These are phyloP conservation scores for Ambrosia trifida DNA, from an alignment of 129 eudicot species.

Conservation along the genomic window DNA sequence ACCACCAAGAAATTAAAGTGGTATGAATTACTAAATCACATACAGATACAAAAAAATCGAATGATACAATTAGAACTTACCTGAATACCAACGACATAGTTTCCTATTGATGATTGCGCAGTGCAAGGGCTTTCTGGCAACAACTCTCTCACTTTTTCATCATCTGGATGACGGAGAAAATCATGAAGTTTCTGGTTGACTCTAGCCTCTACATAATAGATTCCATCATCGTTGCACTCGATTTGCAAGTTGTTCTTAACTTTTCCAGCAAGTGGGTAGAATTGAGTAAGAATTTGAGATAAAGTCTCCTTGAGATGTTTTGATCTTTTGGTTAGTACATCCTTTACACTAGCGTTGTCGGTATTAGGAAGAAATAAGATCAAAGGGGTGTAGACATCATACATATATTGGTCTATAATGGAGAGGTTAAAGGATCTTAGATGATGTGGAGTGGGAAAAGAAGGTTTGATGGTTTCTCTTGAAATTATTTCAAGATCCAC, in stretches of 20 bases:
- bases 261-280: slow-evolving; percentile 22
- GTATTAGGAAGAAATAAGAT: too few relatives aligned
- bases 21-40: too few relatives aligned
- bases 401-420: too few relatives aligned
- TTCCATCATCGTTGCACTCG: background rate
- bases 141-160: slow-evolving; percentile 1
- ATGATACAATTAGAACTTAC: background rate
- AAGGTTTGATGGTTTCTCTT: too few relatives aligned
- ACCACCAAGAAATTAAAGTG: too few relatives aligned
- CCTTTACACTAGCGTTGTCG: too few relatives aligned
- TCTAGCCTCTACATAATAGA: slow-evolving; percentile 9
- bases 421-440: too few relatives aligned
- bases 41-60: too few relatives aligned
- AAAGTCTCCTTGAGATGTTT: background rate
- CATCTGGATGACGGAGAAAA: slow-evolving; percentile 12
- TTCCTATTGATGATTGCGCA: background rate
- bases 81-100: slow-evolving; percentile 8
- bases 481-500: too few relatives aligned
- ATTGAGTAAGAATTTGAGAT: slow-evolving; percentile 15
- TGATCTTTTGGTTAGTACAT: too few relatives aligned
- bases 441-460: too few relatives aligned
- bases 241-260: slow-evolving; percentile 13
- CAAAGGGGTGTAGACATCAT: too few relatives aligned
- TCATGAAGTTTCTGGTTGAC: background rate
- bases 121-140: background rate